phyloP scores from a whole-genome alignment of 345 rosid species.

The Conringia planisiliqua region DNA sequence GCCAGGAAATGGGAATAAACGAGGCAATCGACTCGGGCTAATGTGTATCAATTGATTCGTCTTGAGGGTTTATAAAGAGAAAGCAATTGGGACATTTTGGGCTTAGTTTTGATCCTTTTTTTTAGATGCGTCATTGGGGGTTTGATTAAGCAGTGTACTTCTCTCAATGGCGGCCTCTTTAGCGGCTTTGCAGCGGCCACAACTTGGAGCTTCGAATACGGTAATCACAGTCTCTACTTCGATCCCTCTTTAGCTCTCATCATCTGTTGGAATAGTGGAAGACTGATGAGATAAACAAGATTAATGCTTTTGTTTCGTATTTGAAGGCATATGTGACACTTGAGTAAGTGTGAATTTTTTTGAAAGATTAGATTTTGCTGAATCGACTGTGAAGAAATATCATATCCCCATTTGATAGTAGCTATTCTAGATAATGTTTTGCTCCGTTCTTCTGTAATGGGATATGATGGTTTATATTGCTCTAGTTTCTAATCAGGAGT shows the following conservation, averaged over 20 bases:
- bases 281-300: background rate
- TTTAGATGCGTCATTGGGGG: background rate
- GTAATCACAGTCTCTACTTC: constrained; percentile 32
- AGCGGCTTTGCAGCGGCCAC: constrained; percentile 72
- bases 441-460: background rate
- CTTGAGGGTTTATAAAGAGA: background rate
- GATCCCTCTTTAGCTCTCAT: background rate
- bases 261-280: constrained; percentile 8
- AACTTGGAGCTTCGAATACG: constrained; percentile 63
- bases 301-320: background rate
- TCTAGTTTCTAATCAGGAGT: background rate
- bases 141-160: constrained; percentile 6
- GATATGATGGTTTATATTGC: background rate
- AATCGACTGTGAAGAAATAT: background rate
- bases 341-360: background rate
- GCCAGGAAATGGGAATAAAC: background rate
- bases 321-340: background rate
- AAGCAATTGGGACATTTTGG: background rate
- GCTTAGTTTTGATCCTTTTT: background rate
- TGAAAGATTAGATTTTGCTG: background rate
- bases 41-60: constrained; percentile 7
- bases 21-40: constrained; percentile 15
- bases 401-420: background rate
- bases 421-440: background rate
- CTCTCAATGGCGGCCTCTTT: constrained; percentile 74